Percentiles rank a stretch among this genome's conserved stretches.
phyloP scores from a whole-genome alignment of 208 protist species.

The Balamuthia mandrillaris region DNA sequence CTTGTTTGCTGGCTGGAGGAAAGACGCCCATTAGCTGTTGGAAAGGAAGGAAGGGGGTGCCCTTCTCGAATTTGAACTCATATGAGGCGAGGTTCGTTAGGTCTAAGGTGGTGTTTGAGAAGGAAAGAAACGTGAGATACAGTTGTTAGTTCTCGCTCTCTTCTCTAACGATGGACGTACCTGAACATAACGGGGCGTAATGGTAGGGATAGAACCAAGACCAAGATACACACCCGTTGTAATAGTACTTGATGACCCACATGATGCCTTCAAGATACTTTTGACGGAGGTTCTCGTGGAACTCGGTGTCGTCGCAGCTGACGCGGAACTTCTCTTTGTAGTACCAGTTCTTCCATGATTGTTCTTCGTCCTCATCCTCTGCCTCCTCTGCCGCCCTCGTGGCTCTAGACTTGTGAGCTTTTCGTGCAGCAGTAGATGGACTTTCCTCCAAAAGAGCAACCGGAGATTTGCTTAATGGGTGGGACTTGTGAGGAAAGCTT shows the following conservation, averaged over 20 bases:
- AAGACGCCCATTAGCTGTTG: slow-evolving; percentile 49
- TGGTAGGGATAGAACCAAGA: slow-evolving; percentile 72
- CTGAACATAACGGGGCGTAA: slow-evolving; percentile 70
- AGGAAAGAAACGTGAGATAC: neutral
- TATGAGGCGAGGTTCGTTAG: slow-evolving; percentile 51
- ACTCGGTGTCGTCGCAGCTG: slow-evolving; percentile 42
- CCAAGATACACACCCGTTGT: slow-evolving; percentile 68
- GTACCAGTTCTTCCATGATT: slow-evolving; percentile 51
- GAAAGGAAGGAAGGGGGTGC: slow-evolving; percentile 86
- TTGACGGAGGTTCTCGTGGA: slow-evolving; percentile 16
- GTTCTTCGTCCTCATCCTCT: slow-evolving; percentile 39
- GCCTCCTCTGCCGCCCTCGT: neutral
- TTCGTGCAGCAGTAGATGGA: neutral
- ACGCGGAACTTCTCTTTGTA: slow-evolving; percentile 52
- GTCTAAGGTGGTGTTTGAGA: slow-evolving; percentile 55
- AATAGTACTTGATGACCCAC: slow-evolving; percentile 79
- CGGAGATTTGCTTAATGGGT: neutral
- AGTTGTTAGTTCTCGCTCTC: neutral
- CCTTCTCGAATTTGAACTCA: slow-evolving; percentile 37
- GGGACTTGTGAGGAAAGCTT: too few relatives aligned
- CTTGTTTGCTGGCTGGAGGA: neutral
- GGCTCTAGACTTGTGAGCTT: neutral
- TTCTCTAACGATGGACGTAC: neutral
- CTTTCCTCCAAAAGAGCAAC: neutral
- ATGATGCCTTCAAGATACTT: slow-evolving; percentile 66